Evolutionary conservation across 106 monocot species (phyloP), one percentile per base, ranked within the genome.

Genomic region (Amphibolis antarctica): DNA sequence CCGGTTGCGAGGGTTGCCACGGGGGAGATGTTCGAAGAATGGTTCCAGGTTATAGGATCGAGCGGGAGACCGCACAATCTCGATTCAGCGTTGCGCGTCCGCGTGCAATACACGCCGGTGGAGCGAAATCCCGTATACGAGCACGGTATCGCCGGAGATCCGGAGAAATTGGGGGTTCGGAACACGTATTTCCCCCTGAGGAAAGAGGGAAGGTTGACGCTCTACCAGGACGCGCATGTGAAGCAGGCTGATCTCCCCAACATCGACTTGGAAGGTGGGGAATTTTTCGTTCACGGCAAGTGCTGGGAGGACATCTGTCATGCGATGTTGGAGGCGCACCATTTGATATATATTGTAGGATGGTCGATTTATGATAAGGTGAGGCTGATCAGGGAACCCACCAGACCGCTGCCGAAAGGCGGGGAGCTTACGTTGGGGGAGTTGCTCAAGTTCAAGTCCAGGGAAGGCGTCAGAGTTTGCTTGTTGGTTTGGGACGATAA

Each of bases 251-350:
- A 76, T 7, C 60, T 84, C 18, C 76, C 74, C 1, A 19, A 65
- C 51, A 84, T 88, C 30, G 53, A 66, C 20, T 29, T 90, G 49
- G 90, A 83, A 13, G 53, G 31, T 1, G 80, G 75, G 25, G 65
- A 29, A 28, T 67, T 78, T 4, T 89, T 69, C 55, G 20, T 42
- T 28, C 85, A 80, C 10, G 78, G 50, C 13, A 76, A 42, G 67
- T 91, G 90, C 21, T 91, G 90, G 90, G 80, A 86, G 69, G 90
- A 91, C 20, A 86, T 91, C 7, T 91, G 86, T 55, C 78, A 86
- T 26, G 83, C 90, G 5, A 81, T 91, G 10, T 45, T 91, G 30
- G 80, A 81, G 27, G 90, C 86, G 2, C 83, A 86, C 29, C 75
- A 77, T 30, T 45, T 90, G 31, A 79, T 90, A 9, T 90, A 90